These are phyloP conservation scores for Chlamydomonas asymmetrica DNA, from an alignment of 139 green algal species.

Conservation along the genomic window DNA sequence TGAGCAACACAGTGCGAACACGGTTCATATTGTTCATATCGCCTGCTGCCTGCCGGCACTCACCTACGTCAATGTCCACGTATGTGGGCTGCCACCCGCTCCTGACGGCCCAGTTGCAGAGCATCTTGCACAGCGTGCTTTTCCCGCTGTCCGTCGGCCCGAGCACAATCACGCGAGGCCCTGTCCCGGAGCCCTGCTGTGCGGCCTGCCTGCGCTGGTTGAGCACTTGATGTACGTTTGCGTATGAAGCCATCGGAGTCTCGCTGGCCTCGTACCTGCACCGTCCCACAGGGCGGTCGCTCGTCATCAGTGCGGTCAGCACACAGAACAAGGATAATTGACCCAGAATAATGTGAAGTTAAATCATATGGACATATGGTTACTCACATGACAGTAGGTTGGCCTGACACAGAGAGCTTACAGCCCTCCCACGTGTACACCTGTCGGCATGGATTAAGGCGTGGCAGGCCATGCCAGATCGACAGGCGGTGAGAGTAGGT, in stretches of 20 bases:
- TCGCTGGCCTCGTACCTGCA: conserved; percentile 79
- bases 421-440: conserved; percentile 84
- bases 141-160: conserved; percentile 88
- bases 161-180: conserved; percentile 68
- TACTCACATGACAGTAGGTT: conserved; percentile 11
- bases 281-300: too few relatives aligned
- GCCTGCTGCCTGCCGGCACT: background rate
- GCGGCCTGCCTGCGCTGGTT: conserved; percentile 53
- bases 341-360: too few relatives aligned
- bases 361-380: too few relatives aligned
- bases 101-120: conserved; percentile 89
- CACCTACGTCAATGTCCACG: conserved; percentile 90
- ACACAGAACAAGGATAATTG: too few relatives aligned
- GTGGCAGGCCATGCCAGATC: too few relatives aligned
- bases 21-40: too few relatives aligned
- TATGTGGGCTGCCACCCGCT: conserved; percentile 67
- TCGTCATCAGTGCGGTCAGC: background rate
- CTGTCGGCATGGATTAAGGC: conserved; percentile 38
- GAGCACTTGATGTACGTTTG: conserved; percentile 78
- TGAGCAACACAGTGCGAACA: too few relatives aligned
- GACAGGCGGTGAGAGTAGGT: too few relatives aligned
- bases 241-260: conserved; percentile 82
- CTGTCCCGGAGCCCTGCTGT: conserved; percentile 21
- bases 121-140: conserved; percentile 75
- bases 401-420: conserved; percentile 1